A percentile compares a stretch with the other conserved stretches of the same genome.
phyloP scores from a whole-genome alignment of 805 yeast species.

The Komagataella kurtzmanii region DNA sequence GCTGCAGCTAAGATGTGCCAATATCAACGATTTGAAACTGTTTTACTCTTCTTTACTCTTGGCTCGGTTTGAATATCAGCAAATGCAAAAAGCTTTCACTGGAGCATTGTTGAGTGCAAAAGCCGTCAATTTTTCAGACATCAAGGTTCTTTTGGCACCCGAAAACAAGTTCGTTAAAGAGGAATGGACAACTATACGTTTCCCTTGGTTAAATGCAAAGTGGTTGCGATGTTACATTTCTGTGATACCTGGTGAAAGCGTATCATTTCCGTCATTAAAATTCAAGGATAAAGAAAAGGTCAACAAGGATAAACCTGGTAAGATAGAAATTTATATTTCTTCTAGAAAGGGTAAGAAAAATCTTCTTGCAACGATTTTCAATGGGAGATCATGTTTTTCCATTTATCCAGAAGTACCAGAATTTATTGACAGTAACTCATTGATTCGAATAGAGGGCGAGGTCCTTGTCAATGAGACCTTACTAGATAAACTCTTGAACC shows the following conservation, averaged over 20 bases:
- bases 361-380: slow-evolving; percentile 34
- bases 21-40: slow-evolving; percentile 13
- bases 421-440: slow-evolving; percentile 42
- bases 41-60: slow-evolving; percentile 33
- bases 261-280: not conserved
- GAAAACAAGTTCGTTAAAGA: slow-evolving; percentile 30
- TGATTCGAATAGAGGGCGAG: slow-evolving; percentile 43
- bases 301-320: slow-evolving; percentile 29
- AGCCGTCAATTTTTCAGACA: slow-evolving; percentile 42
- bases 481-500: slow-evolving; percentile 9
- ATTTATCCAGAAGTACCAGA: slow-evolving; percentile 45
- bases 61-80: slow-evolving; percentile 42
- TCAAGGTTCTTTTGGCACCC: slow-evolving; percentile 41
- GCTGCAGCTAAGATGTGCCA: slow-evolving; percentile 12
- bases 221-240: slow-evolving; percentile 46
- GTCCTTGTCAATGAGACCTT: slow-evolving; percentile 28
- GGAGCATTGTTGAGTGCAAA: slow-evolving; percentile 49
- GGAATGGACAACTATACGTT: slow-evolving; percentile 53
- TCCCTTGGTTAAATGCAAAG: slow-evolving; percentile 42
- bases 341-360: slow-evolving; percentile 35
- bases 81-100: slow-evolving; percentile 49
- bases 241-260: slow-evolving; percentile 27
- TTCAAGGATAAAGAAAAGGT: slow-evolving; percentile 1
- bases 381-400: slow-evolving; percentile 33
- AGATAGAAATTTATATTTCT: slow-evolving; percentile 37